phyloP scores from a whole-genome alignment of 257 asterid species.

The Solanum infundibuliforme region DNA sequence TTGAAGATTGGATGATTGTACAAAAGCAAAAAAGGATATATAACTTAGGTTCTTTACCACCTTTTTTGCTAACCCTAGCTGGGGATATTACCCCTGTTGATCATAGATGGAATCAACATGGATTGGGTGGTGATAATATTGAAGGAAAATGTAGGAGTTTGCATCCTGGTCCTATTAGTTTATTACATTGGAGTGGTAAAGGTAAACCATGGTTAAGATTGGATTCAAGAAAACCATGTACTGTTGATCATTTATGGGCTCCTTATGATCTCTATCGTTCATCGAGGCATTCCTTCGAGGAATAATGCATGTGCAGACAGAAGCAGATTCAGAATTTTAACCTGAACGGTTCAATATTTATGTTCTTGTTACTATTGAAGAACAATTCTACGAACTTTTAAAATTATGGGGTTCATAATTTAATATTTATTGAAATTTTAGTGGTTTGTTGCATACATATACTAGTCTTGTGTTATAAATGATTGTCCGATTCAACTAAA shows the following conservation, averaged over 20 bases:
- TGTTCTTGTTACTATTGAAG: not conserved
- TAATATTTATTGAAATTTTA: not conserved
- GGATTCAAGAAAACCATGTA: slow-evolving; percentile 30
- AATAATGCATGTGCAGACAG: not conserved
- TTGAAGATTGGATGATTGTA: slow-evolving; percentile 35
- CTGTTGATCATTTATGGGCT: slow-evolving; percentile 32
- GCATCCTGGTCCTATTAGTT: slow-evolving; percentile 33
- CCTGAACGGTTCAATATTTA: not conserved
- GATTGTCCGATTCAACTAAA: not conserved
- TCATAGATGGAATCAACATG: slow-evolving; percentile 38
- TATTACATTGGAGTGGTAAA: slow-evolving; percentile 45
- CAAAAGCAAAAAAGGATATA: slow-evolving; percentile 31
- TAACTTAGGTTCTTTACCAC: slow-evolving; percentile 33
- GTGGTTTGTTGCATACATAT: not conserved
- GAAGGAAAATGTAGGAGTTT: slow-evolving; percentile 11
- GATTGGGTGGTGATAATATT: slow-evolving; percentile 33
- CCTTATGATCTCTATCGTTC: slow-evolving; percentile 36
- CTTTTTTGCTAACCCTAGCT: slow-evolving; percentile 23
- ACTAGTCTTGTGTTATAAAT: no score
- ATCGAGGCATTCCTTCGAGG: slow-evolving; percentile 21
- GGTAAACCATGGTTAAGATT: slow-evolving; percentile 41
- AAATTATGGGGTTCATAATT: not conserved
- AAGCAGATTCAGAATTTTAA: not conserved
- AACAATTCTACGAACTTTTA: not conserved
- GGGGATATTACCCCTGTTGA: slow-evolving; percentile 27